Evolutionary conservation across 108 stramenopile species (phyloP), one percentile per base, ranked within the genome.

Genomic region (Nitzschia sp.): DNA sequence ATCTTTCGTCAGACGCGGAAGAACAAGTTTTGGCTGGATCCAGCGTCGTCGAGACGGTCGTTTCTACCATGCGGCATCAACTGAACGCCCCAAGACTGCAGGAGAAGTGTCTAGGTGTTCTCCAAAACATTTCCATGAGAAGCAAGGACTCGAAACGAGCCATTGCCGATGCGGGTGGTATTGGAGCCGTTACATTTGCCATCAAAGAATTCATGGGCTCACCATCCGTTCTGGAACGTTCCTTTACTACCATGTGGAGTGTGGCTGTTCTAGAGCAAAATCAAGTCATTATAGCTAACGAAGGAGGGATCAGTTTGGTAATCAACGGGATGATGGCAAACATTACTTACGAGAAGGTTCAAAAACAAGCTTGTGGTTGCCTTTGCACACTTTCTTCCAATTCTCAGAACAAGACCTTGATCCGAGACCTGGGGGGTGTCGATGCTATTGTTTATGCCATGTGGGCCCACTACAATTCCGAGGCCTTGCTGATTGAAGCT

Each of bases 331-430:
- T 80, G 79, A 58, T 75, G 68, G 74, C 79, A 16, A 66, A 68
- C 22, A 75, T 80, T 21, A 44, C 45, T 2, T 71, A 66, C 46
- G 73, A 69, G 48, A 69, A 72, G 36, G 79, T 80, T n/a, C 79
- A 80, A 53, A 74, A 80, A 50, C 79, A 80, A 62, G 79, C 60
- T 33, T 80, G 79, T 67, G 79, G 79, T 26, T 80, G 79, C 46
- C 68, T 80, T 16, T 63, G 59, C 30, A 75, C 79, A 1, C 53
- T 80, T 4, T 62, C 79, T 0, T 44, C 64, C 0, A 72, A 80
- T 46, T 71, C 73, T 31, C 22, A 35, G 1, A 80, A 75, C 68
- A 75, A 74, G 45, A 36, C 52, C 13, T 6, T 70, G 47, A 70
- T 80, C 34, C 73, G 74, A 16, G 59, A 75, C 30, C 56, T 57